Base-by-base conservation (phyloP, 345 rosid species). In the Gossypium australe region DNA sequence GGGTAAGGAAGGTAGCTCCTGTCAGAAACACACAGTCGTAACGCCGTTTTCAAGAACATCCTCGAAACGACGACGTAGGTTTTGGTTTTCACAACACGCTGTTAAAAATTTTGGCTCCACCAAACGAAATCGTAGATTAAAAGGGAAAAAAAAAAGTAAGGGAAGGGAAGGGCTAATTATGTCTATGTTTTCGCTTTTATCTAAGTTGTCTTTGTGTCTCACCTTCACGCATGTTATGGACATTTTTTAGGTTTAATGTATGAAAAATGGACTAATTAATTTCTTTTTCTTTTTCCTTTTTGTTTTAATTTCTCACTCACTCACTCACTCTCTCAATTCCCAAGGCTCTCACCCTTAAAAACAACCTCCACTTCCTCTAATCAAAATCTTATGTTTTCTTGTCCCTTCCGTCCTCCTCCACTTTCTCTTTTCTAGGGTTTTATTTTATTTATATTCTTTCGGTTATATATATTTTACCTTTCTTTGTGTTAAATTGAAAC, bases 1-100 rank as follows among this genome's bases (percentile, higher is more conserved):
- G 41, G 7, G 41, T 34, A 76, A 85, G 74, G 80, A 82, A 64
- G 84, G 72, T 27, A 14, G 77, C 84, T 77, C 62, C 76, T 76
- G 83, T 87, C 85, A 79, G 85, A 60, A 17, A 67, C 18, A 0
- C 38, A 67, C 12, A 13, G 20, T 25, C 16, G 22, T 24, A 63
- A 73, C 80, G 60, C 69, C 67, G 10, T 78, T 73, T 27, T 20
- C 70, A 9, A 17, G 11, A 47, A 11, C 24, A 22, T 20, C 27
- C 29, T 2, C 5, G 14, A 57, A 20, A 57, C 14, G 29, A 24
- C 74, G 75, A 18, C 81, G 38, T 64, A 57, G 78, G 78, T 81
- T 73, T 24, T 11, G 4, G 63, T 24, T 17, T 51, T 7, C 59
- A 27, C 34, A 13, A 12, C 64, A 25, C 16, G 16, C 44, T 49